phyloP scores from a whole-genome alignment of 805 yeast genomes.

The Ogataea trehalophila region DNA sequence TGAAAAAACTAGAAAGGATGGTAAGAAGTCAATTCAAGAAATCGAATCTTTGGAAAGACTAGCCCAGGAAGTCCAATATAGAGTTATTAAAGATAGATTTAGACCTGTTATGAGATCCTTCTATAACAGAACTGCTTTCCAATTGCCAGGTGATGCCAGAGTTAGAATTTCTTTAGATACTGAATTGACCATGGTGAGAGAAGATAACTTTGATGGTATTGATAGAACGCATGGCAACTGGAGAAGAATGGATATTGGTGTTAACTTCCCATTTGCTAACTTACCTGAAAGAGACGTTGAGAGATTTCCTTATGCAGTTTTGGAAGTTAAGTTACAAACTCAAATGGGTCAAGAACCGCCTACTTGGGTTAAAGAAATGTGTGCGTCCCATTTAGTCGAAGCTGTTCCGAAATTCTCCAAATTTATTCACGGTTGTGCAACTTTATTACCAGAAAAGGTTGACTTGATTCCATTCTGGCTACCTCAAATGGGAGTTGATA shows the following conservation, averaged over 20 bases:
- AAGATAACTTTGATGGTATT: constrained; percentile 90
- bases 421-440: constrained; percentile 94
- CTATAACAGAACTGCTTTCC: constrained; percentile 98
- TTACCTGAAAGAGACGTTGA: constrained; percentile 80
- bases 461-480: constrained; percentile 92
- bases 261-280: constrained; percentile 91
- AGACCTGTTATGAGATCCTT: constrained; percentile 96
- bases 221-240: constrained; percentile 91
- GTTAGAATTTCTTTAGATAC: constrained; percentile 98
- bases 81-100: constrained; percentile 74
- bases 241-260: constrained; percentile 98
- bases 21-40: constrained; percentile 80
- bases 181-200: constrained; percentile 95
- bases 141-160: constrained; percentile 98
- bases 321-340: constrained; percentile 96
- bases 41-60: constrained; percentile 88
- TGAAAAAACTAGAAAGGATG: constrained; percentile 89
- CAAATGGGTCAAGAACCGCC: constrained; percentile 99
- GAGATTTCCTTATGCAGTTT: constrained; percentile 94
- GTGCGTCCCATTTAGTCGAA: constrained; percentile 89
- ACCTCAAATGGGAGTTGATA: constrained; percentile 95
- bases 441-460: constrained; percentile 80
- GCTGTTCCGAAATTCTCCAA: constrained; percentile 98
- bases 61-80: constrained; percentile 90
- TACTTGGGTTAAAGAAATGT: constrained; percentile 91